Conservation (phyloP, 257 asterid genomes). For the Agastache rugosa region DNA sequence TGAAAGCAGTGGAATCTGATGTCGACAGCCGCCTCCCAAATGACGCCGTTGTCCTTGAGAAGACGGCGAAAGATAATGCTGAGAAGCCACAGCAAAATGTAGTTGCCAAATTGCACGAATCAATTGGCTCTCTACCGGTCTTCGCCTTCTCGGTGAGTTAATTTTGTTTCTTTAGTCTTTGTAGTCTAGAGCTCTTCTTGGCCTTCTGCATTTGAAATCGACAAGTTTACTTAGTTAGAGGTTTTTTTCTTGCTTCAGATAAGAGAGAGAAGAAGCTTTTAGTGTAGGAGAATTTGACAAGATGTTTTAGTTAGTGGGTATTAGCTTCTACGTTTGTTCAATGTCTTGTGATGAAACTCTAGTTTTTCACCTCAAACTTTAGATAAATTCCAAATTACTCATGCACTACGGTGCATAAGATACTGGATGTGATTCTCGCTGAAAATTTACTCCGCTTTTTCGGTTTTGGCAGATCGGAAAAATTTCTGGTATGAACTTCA, state of each 20-base stretch:
- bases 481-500: conserved; percentile 52
- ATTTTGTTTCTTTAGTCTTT: neutral
- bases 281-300: conserved; percentile 3
- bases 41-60: conserved; percentile 37
- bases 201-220: conserved; percentile 13
- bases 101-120: conserved; percentile 54
- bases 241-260: conserved; percentile 4
- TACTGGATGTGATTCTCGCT: neutral
- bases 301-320: conserved; percentile 1
- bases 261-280: neutral
- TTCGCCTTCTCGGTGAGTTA: conserved; percentile 55
- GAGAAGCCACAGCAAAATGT: conserved; percentile 39
- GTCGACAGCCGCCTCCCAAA: conserved; percentile 41
- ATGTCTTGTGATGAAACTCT: neutral
- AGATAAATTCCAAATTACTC: neutral
- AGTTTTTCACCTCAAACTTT: neutral
- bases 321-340: neutral
- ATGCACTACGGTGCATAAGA: neutral
- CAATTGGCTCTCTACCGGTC: conserved; percentile 63
- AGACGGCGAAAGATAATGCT: conserved; percentile 36
- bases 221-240: neutral
- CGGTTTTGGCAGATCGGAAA: conserved; percentile 56
- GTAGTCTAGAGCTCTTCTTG: neutral
- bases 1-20: conserved; percentile 49
- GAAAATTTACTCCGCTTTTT: conserved; percentile 23